Evolutionary conservation across 1,284 basidiomycete species (phyloP).

Genomic region (Trichosporon ovoides): DNA sequence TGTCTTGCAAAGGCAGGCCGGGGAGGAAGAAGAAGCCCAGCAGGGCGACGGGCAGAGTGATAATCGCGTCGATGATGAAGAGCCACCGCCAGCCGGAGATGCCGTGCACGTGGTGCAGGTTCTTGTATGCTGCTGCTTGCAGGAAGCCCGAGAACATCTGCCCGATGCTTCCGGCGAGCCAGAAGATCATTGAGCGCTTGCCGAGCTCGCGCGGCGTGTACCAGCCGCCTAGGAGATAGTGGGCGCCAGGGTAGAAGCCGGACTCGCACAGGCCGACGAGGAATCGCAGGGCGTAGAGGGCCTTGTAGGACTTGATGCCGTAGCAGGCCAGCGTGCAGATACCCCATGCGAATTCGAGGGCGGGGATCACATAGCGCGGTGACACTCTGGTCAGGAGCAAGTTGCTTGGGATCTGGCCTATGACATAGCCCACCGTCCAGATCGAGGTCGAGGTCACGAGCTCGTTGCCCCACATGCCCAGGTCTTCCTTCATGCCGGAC

Average conservation of each 20-base stretch:
- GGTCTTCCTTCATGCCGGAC: conserved; percentile 25
- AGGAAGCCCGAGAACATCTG: conserved; percentile 39
- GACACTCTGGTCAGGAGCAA: conserved; percentile 38
- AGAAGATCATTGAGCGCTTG: conserved; percentile 41
- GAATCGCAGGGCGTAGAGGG: conserved; percentile 33
- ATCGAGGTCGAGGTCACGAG: conserved; percentile 35
- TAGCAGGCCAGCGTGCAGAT: conserved; percentile 35
- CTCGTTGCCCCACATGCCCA: conserved; percentile 34
- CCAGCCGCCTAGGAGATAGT: conserved; percentile 37
- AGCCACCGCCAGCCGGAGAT: conserved; percentile 33
- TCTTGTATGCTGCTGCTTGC: conserved; percentile 39
- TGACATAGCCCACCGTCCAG: conserved; percentile 40
- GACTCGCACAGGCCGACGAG: conserved; percentile 35
- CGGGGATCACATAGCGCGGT: conserved; percentile 32
- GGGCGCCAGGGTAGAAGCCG: conserved; percentile 39
- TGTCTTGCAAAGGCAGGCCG: conserved; percentile 24
- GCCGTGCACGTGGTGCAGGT: conserved; percentile 34
- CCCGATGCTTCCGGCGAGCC: conserved; percentile 33
- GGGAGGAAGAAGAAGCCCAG: conserved; percentile 38
- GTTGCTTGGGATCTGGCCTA: conserved; percentile 40
- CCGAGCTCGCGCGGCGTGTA: conserved; percentile 40
- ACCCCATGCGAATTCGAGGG: conserved; percentile 39
- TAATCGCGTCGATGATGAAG: conserved; percentile 32
- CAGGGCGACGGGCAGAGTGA: conserved; percentile 42
- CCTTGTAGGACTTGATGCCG: conserved; percentile 23